These are phyloP conservation scores for Blastobotrys ciferrii DNA, from an alignment of 1,139 yeast genomes.

Conservation along the genomic window DNA sequence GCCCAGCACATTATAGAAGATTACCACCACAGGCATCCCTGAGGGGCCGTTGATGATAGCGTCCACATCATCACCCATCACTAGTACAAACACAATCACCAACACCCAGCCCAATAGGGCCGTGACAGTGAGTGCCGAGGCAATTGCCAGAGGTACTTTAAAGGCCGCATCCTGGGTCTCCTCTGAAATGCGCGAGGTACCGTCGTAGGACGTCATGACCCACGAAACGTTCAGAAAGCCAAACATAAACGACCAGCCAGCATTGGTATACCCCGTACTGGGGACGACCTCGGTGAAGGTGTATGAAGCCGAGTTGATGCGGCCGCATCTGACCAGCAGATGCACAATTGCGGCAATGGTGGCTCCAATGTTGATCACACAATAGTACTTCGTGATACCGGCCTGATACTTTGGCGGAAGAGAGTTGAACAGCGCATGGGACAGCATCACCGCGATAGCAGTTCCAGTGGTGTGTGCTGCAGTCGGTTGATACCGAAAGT, in stretches of 20 bases:
- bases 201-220: slow-evolving; percentile 73
- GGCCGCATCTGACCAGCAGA: slow-evolving; percentile 26
- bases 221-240: slow-evolving; percentile 64
- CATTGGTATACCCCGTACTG: slow-evolving; percentile 41
- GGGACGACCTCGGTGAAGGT: slow-evolving; percentile 31
- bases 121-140: slow-evolving; percentile 56
- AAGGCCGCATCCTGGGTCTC: slow-evolving; percentile 60
- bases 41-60: slow-evolving; percentile 49
- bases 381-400: slow-evolving; percentile 41
- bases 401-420: slow-evolving; percentile 43
- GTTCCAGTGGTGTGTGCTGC: slow-evolving; percentile 43
- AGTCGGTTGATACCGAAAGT: slow-evolving; percentile 40
- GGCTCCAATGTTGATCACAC: slow-evolving; percentile 42
- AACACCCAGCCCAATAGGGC: slow-evolving; percentile 59
- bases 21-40: slow-evolving; percentile 63
- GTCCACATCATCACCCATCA: slow-evolving; percentile 48
- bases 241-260: slow-evolving; percentile 57
- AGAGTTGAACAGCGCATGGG: slow-evolving; percentile 43
- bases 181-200: slow-evolving; percentile 68
- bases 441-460: slow-evolving; percentile 40
- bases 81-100: slow-evolving; percentile 61
- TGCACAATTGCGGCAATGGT: slow-evolving; percentile 38
- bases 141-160: slow-evolving; percentile 64
- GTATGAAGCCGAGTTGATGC: slow-evolving; percentile 29
- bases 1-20: slow-evolving; percentile 49